These are phyloP conservation scores for Hymenoscyphus linearis DNA, from an alignment of 2,329 filamentous ascomycete species.

Conservation along the genomic window DNA sequence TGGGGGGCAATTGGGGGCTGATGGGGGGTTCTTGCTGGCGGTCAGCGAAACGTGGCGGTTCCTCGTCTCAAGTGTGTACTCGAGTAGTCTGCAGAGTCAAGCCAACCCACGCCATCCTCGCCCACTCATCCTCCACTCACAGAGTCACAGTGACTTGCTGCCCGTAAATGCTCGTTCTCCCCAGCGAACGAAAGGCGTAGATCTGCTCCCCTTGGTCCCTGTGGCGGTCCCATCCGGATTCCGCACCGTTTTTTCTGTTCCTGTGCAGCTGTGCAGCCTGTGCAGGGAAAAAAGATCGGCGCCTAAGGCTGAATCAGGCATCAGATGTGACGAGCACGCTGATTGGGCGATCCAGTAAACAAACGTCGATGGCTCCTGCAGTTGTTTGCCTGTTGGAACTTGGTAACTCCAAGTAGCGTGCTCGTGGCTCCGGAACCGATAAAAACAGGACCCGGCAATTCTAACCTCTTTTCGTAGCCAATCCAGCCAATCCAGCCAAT, in stretches of 20 bases:
- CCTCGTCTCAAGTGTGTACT: neutral
- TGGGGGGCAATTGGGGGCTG: too few species aligned
- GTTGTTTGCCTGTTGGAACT: neutral
- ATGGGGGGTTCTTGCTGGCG: neutral
- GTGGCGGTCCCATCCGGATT: neutral
- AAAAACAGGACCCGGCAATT: neutral
- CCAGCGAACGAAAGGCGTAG: neutral
- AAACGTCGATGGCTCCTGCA: neutral
- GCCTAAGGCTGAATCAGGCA: neutral
- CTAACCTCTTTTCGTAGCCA: neutral
- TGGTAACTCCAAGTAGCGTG: too few species aligned
- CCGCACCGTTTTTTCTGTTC: neutral
- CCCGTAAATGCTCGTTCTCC: neutral
- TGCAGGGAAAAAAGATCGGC: neutral
- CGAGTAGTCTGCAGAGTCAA: neutral
- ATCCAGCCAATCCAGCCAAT: too few species aligned
- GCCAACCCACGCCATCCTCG: neutral
- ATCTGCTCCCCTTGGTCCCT: neutral
- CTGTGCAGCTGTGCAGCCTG: neutral
- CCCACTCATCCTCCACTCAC: too few species aligned
- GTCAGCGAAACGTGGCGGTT: neutral
- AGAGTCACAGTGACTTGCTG: too few species aligned
- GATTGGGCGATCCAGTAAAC: neutral
- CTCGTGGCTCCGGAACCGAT: neutral
- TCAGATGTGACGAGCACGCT: neutral